Evolutionary conservation across 768 basidiomycete genomes (phyloP).

Genomic region (Pleurotus cornucopiae): DNA sequence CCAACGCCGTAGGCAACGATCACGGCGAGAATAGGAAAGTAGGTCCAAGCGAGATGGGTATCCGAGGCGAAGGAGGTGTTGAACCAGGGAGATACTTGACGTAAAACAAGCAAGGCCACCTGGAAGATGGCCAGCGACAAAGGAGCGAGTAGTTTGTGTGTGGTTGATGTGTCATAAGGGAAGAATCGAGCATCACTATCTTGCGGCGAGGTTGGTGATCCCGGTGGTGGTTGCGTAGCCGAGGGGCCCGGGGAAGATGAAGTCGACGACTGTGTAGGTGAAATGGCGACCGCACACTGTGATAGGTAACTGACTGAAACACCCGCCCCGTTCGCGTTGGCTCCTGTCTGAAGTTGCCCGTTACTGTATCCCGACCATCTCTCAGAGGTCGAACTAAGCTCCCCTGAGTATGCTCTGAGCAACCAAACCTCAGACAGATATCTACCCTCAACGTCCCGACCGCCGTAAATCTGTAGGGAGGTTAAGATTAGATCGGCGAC

Average conservation of each 20-base stretch:
- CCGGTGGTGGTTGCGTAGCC: slow-evolving; percentile 10
- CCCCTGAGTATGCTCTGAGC: slow-evolving; percentile 65
- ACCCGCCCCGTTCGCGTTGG: slow-evolving; percentile 63
- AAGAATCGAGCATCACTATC: neutral
- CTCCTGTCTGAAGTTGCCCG: slow-evolving; percentile 58
- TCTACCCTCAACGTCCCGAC: slow-evolving; percentile 59
- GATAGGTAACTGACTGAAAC: slow-evolving; percentile 58
- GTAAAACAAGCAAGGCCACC: slow-evolving; percentile 30
- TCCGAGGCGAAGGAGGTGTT: slow-evolving; percentile 13
- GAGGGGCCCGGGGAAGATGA: slow-evolving; percentile 19
- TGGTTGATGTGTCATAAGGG: slow-evolving; percentile 30
- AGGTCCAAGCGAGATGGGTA: slow-evolving; percentile 24
- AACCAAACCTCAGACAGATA: slow-evolving; percentile 78
- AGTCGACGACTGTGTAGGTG: slow-evolving; percentile 15
- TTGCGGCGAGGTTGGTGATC: slow-evolving; percentile 10
- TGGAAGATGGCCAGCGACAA: slow-evolving; percentile 38
- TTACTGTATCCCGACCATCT: slow-evolving; percentile 64
- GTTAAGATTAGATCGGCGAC: slow-evolving; percentile 4
- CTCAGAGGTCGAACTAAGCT: slow-evolving; percentile 48
- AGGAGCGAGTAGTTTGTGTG: slow-evolving; percentile 42
- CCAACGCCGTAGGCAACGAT: slow-evolving; percentile 48
- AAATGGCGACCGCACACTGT: slow-evolving; percentile 48
- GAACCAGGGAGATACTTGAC: slow-evolving; percentile 17
- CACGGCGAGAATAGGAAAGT: slow-evolving; percentile 34
- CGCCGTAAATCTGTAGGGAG: slow-evolving; percentile 58